These are phyloP conservation scores for Starmerella scarabaei DNA, from an alignment of 805 yeast genomes.

Conservation along the genomic window DNA sequence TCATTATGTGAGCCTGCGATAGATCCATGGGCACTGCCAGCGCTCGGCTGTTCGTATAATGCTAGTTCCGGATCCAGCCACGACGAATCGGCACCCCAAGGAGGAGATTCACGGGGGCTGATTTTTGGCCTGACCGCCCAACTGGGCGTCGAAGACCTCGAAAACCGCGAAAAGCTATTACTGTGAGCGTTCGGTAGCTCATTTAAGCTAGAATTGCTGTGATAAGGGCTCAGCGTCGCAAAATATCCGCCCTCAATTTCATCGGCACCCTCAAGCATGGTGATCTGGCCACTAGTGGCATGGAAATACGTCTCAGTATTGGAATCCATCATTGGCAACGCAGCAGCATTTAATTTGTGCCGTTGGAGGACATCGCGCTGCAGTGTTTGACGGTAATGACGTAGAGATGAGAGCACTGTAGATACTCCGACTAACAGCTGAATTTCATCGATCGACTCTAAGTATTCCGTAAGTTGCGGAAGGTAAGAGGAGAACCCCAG, in stretches of 20 bases:
- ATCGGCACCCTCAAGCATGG: not conserved
- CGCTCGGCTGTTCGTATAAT: not conserved
- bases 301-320: constrained; percentile 2
- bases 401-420: constrained; percentile 8
- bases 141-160: not conserved
- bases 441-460: constrained; percentile 50
- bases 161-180: no score
- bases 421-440: constrained; percentile 65
- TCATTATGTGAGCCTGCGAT: not conserved
- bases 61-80: no score
- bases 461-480: constrained; percentile 45
- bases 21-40: not conserved
- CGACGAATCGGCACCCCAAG: not conserved
- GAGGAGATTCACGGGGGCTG: not conserved
- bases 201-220: not conserved
- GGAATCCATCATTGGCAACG: constrained; percentile 4
- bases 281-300: not conserved
- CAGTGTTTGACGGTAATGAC: constrained; percentile 1
- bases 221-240: not conserved
- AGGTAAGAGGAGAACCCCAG: constrained; percentile 54
- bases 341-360: not conserved
- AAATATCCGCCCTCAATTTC: not conserved
- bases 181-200: no score
- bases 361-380: not conserved
- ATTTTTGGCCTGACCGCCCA: not conserved